These are phyloP conservation scores for Podospora fimiseda DNA, from an alignment of 495 filamentous ascomycete genomes.

Conservation along the genomic window DNA sequence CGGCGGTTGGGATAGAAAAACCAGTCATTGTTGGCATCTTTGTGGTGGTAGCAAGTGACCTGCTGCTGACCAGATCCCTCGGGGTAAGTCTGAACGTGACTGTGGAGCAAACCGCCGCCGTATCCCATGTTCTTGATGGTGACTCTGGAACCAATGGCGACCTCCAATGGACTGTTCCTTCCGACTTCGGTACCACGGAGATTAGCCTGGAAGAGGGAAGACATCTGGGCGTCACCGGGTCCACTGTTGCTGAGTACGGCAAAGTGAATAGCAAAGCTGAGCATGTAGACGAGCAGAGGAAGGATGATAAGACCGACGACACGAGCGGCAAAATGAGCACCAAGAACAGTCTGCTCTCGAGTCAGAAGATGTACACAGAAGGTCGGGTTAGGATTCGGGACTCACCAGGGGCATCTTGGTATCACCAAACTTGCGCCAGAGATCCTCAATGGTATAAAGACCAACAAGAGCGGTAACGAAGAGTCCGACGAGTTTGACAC, in stretches of 20 bases:
- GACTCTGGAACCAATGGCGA: slow-evolving; percentile 80
- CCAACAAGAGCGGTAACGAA: slow-evolving; percentile 94
- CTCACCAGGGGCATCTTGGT: slow-evolving; percentile 76
- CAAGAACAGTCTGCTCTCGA: slow-evolving; percentile 53
- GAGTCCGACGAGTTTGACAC: slow-evolving; percentile 95
- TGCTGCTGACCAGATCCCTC: slow-evolving; percentile 94
- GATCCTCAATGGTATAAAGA: slow-evolving; percentile 89
- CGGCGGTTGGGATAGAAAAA: slow-evolving; percentile 91
- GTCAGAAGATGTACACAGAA: neutral
- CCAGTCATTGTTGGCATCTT: slow-evolving; percentile 99
- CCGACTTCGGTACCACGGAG: slow-evolving; percentile 88
- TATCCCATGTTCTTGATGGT: slow-evolving; percentile 99
- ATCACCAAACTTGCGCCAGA: slow-evolving; percentile 98
- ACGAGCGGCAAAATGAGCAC: slow-evolving; percentile 70
- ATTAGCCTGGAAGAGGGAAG: slow-evolving; percentile 97
- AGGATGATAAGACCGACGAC: slow-evolving; percentile 83
- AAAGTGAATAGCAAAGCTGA: slow-evolving; percentile 93
- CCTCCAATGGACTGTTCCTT: slow-evolving; percentile 85
- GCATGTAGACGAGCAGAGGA: slow-evolving; percentile 81
- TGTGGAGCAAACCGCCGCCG: slow-evolving; percentile 94
- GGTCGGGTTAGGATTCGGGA: neutral
- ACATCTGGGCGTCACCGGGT: slow-evolving; percentile 98
- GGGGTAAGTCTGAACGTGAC: slow-evolving; percentile 89
- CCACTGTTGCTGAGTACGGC: slow-evolving; percentile 88
- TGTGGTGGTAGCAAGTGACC: slow-evolving; percentile 98